phyloP scores from a whole-genome alignment of 257 asterid genomes.

The Paraleonurus japonicus region DNA sequence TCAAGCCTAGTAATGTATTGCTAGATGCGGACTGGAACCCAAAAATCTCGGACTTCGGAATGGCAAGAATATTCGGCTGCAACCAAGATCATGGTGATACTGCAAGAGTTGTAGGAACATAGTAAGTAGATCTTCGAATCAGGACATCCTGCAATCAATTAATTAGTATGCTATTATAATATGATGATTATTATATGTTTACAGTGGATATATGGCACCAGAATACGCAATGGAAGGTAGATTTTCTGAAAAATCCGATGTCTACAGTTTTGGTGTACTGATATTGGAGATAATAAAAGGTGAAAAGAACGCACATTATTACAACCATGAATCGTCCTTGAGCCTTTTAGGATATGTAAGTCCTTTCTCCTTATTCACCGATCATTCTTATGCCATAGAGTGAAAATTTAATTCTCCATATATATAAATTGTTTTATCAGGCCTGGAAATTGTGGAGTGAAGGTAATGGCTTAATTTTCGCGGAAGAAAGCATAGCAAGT shows the following conservation, averaged over 20 bases:
- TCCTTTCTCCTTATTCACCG: neutral
- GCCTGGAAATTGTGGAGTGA: constrained; percentile 30
- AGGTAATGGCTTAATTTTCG: neutral
- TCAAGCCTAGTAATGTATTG: constrained; percentile 52
- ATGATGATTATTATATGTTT: constrained; percentile 12
- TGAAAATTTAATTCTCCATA: too few relatives aligned
- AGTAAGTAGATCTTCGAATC: constrained; percentile 42
- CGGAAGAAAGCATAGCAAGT: constrained; percentile 20
- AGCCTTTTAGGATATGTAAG: constrained; percentile 51
- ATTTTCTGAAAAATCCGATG: constrained; percentile 50
- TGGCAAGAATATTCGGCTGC: constrained; percentile 52
- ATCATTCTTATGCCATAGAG: too few relatives aligned
- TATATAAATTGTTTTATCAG: too few relatives aligned
- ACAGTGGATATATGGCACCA: constrained; percentile 63
- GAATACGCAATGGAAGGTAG: constrained; percentile 57
- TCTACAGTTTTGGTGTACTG: constrained; percentile 51
- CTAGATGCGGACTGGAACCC: constrained; percentile 48
- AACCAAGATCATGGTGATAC: constrained; percentile 43
- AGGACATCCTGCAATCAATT: too few relatives aligned
- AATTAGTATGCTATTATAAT: neutral
- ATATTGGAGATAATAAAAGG: constrained; percentile 48
- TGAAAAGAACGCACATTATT: constrained; percentile 38
- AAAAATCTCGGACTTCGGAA: constrained; percentile 61
- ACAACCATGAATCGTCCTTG: constrained; percentile 34
- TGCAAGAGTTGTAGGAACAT: constrained; percentile 56